Conservation (phyloP, 208 protist genomes). For the Trypanosoma conorhini region DNA sequence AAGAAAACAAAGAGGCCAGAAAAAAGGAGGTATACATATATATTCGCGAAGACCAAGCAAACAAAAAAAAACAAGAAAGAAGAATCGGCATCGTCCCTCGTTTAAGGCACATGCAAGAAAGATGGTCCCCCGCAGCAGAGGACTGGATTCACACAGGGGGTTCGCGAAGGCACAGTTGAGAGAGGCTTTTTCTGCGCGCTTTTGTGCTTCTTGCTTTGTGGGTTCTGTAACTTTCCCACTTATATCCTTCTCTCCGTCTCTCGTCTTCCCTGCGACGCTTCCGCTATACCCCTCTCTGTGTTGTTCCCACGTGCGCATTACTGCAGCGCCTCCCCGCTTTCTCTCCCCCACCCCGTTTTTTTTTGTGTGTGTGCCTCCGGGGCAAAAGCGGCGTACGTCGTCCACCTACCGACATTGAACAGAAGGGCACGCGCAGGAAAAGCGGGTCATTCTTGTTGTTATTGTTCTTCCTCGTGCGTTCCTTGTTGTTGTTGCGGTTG, state of each 20-base stretch:
- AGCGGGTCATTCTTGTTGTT: no score
- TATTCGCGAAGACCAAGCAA: not conserved
- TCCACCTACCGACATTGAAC: no score
- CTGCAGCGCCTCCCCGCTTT: not conserved
- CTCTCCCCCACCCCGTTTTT: not conserved
- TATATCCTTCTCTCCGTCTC: not conserved
- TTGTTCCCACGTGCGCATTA: no score
- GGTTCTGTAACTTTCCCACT: not conserved
- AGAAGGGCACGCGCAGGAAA: no score
- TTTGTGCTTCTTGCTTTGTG: slow-evolving; percentile 1
- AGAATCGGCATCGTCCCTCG: not conserved
- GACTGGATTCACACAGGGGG: not conserved
- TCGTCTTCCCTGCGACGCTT: no score
- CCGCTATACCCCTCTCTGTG: no score
- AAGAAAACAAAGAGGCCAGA: not conserved
- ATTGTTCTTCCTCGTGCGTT: no score
- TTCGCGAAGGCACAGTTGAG: not conserved
- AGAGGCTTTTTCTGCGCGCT: not conserved
- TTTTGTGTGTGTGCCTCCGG: not conserved
- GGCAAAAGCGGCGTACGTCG: not conserved
- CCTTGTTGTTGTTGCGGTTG: slow-evolving; percentile 6
- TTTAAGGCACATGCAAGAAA: not conserved
- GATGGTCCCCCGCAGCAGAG: not conserved
- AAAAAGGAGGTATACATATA: no score
- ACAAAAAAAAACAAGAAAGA: not conserved